These are phyloP conservation scores for Sambucus nigra DNA, from an alignment of 129 eudicot species.

Conservation along the genomic window DNA sequence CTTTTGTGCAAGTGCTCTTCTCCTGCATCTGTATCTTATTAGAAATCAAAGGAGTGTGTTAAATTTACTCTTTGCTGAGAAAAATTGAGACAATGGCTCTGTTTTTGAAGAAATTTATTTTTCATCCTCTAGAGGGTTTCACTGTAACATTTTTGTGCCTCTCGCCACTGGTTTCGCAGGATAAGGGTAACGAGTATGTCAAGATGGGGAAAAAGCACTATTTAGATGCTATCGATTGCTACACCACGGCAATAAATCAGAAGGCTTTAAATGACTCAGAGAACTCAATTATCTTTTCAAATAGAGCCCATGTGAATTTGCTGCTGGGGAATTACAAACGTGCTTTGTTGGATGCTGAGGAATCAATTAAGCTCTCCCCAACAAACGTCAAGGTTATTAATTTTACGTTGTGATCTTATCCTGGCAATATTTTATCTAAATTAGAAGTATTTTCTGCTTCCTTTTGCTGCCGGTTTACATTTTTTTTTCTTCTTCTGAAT, in stretches of 20 bases:
- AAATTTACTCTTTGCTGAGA: neutral
- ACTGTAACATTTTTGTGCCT: neutral
- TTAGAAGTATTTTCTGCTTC: neutral
- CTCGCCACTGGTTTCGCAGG: conserved; percentile 34
- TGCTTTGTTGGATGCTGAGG: conserved; percentile 86
- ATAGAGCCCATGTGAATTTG: conserved; percentile 87
- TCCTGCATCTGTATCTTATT: no score
- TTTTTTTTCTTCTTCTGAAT: conserved; percentile 5
- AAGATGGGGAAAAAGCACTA: conserved; percentile 89
- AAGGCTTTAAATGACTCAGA: conserved; percentile 60
- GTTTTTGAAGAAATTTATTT: neutral
- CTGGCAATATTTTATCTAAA: neutral
- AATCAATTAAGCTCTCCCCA: conserved; percentile 69
- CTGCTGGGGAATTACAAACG: conserved; percentile 81
- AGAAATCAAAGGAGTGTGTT: no score
- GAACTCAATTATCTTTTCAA: conserved; percentile 54
- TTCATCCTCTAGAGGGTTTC: neutral
- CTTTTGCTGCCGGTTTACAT: neutral
- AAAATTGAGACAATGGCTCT: neutral
- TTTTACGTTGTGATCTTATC: neutral
- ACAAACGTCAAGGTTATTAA: conserved; percentile 67
- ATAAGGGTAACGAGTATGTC: conserved; percentile 77
- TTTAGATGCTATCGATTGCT: conserved; percentile 75
- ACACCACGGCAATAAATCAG: conserved; percentile 88
- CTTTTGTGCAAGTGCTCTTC: neutral